Evolutionary conservation across 2,329 filamentous ascomycete genomes (phyloP), one percentile per base, ranked within the genome.

Genomic region (Xylariaceae sp.): DNA sequence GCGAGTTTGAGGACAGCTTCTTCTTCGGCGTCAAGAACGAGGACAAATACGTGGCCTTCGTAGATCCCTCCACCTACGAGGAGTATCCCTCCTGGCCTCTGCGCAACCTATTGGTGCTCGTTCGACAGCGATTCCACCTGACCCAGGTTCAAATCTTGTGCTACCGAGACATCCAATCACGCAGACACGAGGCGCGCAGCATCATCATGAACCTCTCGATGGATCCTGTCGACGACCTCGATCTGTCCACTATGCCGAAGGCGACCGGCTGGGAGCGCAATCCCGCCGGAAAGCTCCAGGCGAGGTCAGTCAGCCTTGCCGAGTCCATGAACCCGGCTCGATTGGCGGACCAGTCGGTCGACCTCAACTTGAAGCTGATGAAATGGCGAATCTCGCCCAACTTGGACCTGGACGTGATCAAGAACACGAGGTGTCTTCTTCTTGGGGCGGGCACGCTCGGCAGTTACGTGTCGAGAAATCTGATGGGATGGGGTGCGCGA

Each of bases 291-390:
- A 94, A 93, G 54, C 67, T 96, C 13, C 75, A 77, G 13, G 79
- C 84, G 12, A 80, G 84, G 45, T 73, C 82, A 13, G 86, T 87
- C 11, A 87, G 93, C 50, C 69, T 98, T 7, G 83, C 83, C 14
- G 87, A 92, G 49, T 94, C 94, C 49, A 90, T 98, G 83, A 89
- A 98, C 53, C 90, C 92, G 5, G 68, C 73, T 21, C 80, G 80
- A 51, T 68, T 96, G 13, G 92, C 92, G 15, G 89, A 96, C 54
- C 88, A 94, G 56, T 88, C 89, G 1, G 90, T 96, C 8, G 92
- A 98, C 52, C 71, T 98, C 38, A 98, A 98, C 52, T 69, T 96
- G 39, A 96, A 96, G 61, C 72, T 98, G 37, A 98, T 98, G 80
- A 98, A 95, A 63, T 98, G 92, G 92, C 80, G 92, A 24, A 87